phyloP scores from a whole-genome alignment of 2,329 filamentous ascomycete genomes.

The Neofusicoccum parvum region DNA sequence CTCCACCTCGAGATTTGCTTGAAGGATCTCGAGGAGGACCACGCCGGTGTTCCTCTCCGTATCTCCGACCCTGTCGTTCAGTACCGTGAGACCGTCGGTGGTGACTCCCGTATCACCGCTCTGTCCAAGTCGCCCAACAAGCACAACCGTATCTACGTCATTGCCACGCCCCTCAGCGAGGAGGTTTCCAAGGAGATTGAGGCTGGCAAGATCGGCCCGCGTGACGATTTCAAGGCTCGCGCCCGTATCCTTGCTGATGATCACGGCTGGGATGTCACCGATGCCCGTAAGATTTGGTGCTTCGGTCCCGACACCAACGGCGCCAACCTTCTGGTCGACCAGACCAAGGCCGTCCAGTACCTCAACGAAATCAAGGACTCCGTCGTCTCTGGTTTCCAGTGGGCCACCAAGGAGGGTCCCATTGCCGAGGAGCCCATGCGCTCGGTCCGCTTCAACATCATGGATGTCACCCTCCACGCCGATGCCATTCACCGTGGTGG shows the following conservation, averaged over 20 bases:
- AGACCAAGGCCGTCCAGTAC: constrained; percentile 99
- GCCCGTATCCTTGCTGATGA: constrained; percentile 96
- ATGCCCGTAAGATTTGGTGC: constrained; percentile 99
- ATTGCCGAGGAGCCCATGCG: constrained; percentile 98
- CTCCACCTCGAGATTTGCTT: constrained; percentile 99
- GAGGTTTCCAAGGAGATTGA: constrained; percentile 91
- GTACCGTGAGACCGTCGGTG: constrained; percentile 94
- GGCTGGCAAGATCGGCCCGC: constrained; percentile 84
- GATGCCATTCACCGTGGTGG: constrained; percentile 99
- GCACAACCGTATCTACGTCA: constrained; percentile 99
- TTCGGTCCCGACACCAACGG: constrained; percentile 98
- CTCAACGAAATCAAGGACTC: constrained; percentile 99
- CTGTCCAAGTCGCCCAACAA: constrained; percentile 99
- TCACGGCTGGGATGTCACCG: constrained; percentile 98
- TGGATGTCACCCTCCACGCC: constrained; percentile 98
- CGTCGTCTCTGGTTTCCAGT: constrained; percentile 99
- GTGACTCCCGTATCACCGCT: constrained; percentile 87
- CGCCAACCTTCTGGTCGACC: constrained; percentile 97
- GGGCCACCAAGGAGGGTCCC: constrained; percentile 97
- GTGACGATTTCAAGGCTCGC: constrained; percentile 99
- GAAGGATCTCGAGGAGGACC: constrained; percentile 99
- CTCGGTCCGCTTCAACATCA: constrained; percentile 95
- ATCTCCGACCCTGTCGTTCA: constrained; percentile 97
- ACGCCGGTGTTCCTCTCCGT: constrained; percentile 96
- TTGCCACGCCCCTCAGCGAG: constrained; percentile 86